Evolutionary conservation across 139 green algal genomes (phyloP).

Genomic region (Chara braunii): DNA sequence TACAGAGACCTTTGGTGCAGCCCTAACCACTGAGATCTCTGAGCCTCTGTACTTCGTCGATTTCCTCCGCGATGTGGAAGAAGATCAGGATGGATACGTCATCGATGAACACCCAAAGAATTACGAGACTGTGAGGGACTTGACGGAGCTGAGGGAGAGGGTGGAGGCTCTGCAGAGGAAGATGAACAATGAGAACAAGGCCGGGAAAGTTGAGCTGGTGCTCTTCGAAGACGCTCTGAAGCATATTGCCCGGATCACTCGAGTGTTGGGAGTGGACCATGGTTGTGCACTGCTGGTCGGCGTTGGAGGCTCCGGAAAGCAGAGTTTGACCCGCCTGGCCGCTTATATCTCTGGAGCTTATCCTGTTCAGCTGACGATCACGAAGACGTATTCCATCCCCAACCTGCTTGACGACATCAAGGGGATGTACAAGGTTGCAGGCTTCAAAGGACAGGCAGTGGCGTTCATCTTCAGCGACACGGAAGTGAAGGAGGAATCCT

Average conservation of each 20-base stretch:
- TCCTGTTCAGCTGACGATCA: conserved; percentile 68
- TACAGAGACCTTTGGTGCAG: conserved; percentile 54
- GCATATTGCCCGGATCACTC: conserved; percentile 79
- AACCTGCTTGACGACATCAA: conserved; percentile 95
- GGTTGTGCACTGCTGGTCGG: conserved; percentile 84
- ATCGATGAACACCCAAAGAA: conserved; percentile 62
- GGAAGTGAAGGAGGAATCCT: conserved; percentile 88
- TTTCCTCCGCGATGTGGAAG: conserved; percentile 76
- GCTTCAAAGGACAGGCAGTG: conserved; percentile 82
- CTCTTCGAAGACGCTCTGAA: conserved; percentile 86
- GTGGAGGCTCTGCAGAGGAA: conserved; percentile 63
- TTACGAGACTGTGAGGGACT: conserved; percentile 74
- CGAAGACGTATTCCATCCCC: conserved; percentile 76
- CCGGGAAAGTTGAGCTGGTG: conserved; percentile 77
- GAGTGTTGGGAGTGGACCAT: conserved; percentile 75
- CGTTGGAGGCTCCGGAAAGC: conserved; percentile 86
- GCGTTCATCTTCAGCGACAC: conserved; percentile 89
- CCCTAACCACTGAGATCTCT: conserved; percentile 61
- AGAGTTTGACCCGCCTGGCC: conserved; percentile 66
- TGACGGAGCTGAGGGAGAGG: conserved; percentile 55
- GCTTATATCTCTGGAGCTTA: conserved; percentile 74
- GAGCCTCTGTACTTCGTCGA: conserved; percentile 86
- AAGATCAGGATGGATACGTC: conserved; percentile 71
- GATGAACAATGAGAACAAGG: conserved; percentile 76
- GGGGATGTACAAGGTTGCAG: conserved; percentile 83